These are phyloP conservation scores for Mycena sp. DNA, from an alignment of 1,284 basidiomycete genomes.

Conservation along the genomic window DNA sequence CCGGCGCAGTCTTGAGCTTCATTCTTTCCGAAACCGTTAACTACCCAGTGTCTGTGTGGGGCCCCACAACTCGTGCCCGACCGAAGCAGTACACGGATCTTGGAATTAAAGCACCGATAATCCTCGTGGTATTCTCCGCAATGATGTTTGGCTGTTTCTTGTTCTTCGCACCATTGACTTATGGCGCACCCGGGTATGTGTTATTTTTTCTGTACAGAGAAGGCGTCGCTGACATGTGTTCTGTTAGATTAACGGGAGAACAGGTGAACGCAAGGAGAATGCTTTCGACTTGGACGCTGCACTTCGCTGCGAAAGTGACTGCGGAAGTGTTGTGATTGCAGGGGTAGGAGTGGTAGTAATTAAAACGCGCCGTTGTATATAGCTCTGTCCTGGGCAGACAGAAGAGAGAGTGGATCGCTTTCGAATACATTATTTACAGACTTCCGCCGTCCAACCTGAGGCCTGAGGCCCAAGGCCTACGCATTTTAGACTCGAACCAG, in stretches of 20 bases:
- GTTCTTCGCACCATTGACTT: conserved; percentile 89
- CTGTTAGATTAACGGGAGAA: conserved; percentile 72
- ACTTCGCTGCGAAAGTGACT: conserved; percentile 81
- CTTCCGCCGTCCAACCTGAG: too few relatives aligned
- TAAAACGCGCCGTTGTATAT: conserved; percentile 27
- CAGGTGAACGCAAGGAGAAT: conserved; percentile 78
- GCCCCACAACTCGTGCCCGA: conserved; percentile 65
- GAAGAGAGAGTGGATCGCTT: conserved; percentile 17
- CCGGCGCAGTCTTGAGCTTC: conserved; percentile 93
- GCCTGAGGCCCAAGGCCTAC: too few relatives aligned
- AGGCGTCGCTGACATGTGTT: conserved; percentile 10
- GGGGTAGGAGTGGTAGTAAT: conserved; percentile 4
- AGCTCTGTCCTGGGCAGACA: conserved; percentile 9
- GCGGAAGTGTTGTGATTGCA: conserved; percentile 44
- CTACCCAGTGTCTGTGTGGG: conserved; percentile 86
- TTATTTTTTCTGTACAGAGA: conserved; percentile 11
- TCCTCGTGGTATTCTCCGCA: conserved; percentile 68
- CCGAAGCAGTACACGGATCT: conserved; percentile 77
- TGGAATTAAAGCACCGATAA: conserved; percentile 71
- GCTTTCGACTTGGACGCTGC: conserved; percentile 83
- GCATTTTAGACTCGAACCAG: too few relatives aligned
- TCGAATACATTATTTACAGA: conserved; percentile 21
- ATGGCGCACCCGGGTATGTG: conserved; percentile 89
- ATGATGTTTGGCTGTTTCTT: conserved; percentile 74
- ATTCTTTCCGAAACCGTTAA: conserved; percentile 93